These are phyloP conservation scores for Trichoderma koningii DNA, from an alignment of 2,329 filamentous ascomycete genomes.

Conservation along the genomic window DNA sequence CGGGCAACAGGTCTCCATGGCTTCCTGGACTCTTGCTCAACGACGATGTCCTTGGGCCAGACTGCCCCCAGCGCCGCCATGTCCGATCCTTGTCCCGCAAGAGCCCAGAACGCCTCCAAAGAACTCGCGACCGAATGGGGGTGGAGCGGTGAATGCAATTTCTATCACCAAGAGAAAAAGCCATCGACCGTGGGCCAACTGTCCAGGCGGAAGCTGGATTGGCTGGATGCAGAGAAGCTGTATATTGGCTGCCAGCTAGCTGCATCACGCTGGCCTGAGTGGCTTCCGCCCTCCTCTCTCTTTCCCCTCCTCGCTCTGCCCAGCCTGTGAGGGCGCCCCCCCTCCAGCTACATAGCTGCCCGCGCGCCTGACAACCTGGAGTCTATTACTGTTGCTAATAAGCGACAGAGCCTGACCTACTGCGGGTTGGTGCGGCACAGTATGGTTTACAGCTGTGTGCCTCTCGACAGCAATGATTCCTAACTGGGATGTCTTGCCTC, in stretches of 20 bases:
- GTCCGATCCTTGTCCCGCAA: slow-evolving; percentile 16
- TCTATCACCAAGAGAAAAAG: background rate
- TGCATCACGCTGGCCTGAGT: slow-evolving; percentile 16
- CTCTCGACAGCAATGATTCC: slow-evolving; percentile 1
- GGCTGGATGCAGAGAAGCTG: background rate
- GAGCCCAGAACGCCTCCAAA: slow-evolving; percentile 19
- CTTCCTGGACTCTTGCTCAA: background rate
- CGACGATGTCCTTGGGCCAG: background rate
- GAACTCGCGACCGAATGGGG: slow-evolving; percentile 4
- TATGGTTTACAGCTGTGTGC: background rate
- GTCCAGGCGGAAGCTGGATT: background rate
- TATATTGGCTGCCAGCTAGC: slow-evolving; percentile 19
- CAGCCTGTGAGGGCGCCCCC: background rate
- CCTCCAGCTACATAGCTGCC: background rate
- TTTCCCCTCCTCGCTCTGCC: background rate
- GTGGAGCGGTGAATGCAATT: slow-evolving; percentile 24
- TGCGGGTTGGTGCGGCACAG: slow-evolving; percentile 18
- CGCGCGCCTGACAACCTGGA: slow-evolving; percentile 1
- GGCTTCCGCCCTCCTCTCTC: background rate
- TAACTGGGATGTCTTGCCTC: slow-evolving; percentile 6
- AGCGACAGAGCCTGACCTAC: background rate
- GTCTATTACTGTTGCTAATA: too few relatives aligned
- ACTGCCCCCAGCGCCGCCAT: slow-evolving; percentile 8
- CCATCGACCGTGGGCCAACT: slow-evolving; percentile 11
- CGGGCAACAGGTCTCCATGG: background rate